phyloP scores from a whole-genome alignment of 371 early-diverging fungal genomes.

The Apophysomyces ossiformis region DNA sequence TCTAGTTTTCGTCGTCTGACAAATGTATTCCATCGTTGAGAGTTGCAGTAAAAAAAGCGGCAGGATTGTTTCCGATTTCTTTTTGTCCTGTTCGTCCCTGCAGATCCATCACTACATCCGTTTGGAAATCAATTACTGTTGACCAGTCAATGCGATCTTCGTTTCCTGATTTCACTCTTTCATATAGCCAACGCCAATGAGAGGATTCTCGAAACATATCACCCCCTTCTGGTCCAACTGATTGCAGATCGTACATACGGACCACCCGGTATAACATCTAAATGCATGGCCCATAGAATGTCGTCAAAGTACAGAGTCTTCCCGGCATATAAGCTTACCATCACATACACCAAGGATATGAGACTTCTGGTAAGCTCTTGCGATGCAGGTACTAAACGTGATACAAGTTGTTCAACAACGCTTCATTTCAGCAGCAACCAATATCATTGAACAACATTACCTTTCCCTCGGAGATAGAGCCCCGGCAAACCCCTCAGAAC shows the following conservation, averaged over 20 bases:
- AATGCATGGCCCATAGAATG: neutral
- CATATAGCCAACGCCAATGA: too few relatives aligned
- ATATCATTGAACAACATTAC: neutral
- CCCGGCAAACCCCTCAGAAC: neutral
- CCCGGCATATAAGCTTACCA: neutral
- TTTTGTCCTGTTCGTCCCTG: too few relatives aligned
- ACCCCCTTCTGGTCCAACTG: neutral
- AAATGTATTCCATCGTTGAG: too few relatives aligned
- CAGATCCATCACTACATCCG: too few relatives aligned
- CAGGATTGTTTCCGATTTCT: too few relatives aligned
- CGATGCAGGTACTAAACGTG: neutral
- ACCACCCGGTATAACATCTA: neutral
- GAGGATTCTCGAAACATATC: neutral
- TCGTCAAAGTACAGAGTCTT: neutral
- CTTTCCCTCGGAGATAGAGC: neutral
- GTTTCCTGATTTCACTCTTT: too few relatives aligned
- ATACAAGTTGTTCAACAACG: too few relatives aligned
- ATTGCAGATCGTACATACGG: neutral
- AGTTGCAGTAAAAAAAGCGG: too few relatives aligned
- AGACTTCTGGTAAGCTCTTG: neutral
- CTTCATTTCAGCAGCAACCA: too few relatives aligned
- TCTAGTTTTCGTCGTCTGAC: too few relatives aligned
- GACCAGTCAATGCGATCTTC: too few relatives aligned
- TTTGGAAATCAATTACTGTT: too few relatives aligned
- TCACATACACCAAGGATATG: neutral